These are phyloP conservation scores for Ploettnerulaceae sp. DNA, from an alignment of 2,329 filamentous ascomycete species.

Conservation along the genomic window DNA sequence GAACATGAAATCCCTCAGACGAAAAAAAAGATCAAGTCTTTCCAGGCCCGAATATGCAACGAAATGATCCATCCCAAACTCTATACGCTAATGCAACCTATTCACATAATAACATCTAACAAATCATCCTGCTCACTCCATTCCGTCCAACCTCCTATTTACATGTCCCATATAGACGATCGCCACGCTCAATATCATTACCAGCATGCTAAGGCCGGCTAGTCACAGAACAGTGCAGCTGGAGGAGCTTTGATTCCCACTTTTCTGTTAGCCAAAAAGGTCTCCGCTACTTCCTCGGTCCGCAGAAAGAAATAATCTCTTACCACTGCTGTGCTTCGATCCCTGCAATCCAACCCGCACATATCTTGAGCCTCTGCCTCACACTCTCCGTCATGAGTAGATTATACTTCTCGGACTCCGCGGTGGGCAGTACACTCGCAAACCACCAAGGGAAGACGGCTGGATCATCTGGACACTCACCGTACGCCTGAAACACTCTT, in stretches of 20 bases:
- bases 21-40: neutral
- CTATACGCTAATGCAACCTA: neutral
- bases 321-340: conserved; percentile 27
- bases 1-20: neutral
- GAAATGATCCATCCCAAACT: neutral
- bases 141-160: neutral
- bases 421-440: conserved; percentile 72
- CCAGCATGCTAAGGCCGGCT: conserved; percentile 21
- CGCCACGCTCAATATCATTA: conserved; percentile 12
- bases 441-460: conserved; percentile 87
- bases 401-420: conserved; percentile 73
- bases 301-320: conserved; percentile 4
- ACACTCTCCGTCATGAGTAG: conserved; percentile 71
- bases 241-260: conserved; percentile 21
- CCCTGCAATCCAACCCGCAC: conserved; percentile 70
- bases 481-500: conserved; percentile 68
- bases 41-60: too few relatives aligned
- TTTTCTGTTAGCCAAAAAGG: neutral
- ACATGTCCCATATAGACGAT: conserved; percentile 5
- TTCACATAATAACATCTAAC: neutral
- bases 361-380: conserved; percentile 76
- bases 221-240: conserved; percentile 29
- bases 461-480: conserved; percentile 68
- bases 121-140: neutral
- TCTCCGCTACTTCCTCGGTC: too few relatives aligned